Evolutionary conservation across 2,329 filamentous ascomycete species (phyloP), one percentile per base, ranked within the genome.

Genomic region (Hypoxylon rubiginosum): DNA sequence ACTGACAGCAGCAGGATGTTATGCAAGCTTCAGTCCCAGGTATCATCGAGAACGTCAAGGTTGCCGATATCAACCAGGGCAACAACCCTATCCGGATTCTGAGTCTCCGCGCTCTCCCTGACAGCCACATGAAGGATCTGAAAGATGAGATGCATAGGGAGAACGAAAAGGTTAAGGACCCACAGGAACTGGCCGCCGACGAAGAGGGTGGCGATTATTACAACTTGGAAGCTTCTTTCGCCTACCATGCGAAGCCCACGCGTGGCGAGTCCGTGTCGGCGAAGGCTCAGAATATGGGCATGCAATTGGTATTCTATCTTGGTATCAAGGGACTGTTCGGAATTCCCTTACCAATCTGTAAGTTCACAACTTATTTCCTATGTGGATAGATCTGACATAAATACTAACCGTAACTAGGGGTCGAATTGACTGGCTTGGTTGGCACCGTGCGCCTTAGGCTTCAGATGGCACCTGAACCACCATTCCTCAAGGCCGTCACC

Each of bases 21-120:
- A 98, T 98, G 95, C 94, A 97, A 77, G 95, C 94, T 19, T 97
- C 93, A 0, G 92, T 97, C 0, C 96, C 96, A 0, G 90, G 91
- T 1, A 83, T 98, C 41, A 94, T 99, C 69, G 94, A 98, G 78
- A 96, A 97, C 71, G 94, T 99, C 49, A 92, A 95, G 71, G 93
- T 98, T 21, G 94, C 94, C 64, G 94, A 97, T 73, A 97, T 99
- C 73, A 93, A 93, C 53, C 96, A 98, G 79, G 96, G 96, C 28
- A 93, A 86, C 79, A 97, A 97, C 72, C 93, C 96, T 0, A 84
- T 98, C 60, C 90, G 95, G 8, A 92, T 98, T 55, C 84, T 98
- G 50, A 97, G 93, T 76, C 84, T 97, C 75, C 89, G 94, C 52
- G 92, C 94, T 48, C 86, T 98, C 1, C 93, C 94, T 39, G 94